Evolutionary conservation across 768 basidiomycete species (phyloP), one percentile per base, ranked within the genome.

Genomic region (Termitomyces sp.): DNA sequence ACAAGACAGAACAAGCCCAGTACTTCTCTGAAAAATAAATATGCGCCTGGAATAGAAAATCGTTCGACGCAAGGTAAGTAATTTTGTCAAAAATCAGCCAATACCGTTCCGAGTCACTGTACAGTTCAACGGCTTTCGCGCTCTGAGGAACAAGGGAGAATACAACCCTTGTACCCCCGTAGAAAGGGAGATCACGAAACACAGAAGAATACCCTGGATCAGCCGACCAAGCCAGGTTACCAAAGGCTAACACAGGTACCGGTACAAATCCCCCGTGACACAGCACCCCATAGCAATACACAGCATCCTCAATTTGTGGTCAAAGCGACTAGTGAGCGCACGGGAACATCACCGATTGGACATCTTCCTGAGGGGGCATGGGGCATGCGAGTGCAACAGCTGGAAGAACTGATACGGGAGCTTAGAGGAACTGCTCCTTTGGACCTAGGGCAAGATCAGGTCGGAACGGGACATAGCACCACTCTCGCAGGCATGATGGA

Each of bases 351-450:
- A 49, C n/a, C 40, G 18, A 13, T 11, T 7, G 36, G 3, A n/a
- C 45, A 24, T 3, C 1, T 48, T 32, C 32, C 43, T 1, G 56
- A 57, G 8, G 56, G 56, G 0, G 38, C 24, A 30, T 57, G 45
- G 28, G 56, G 56, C 16, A 57, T 57, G 56, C 14, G 43, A 10
- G 32, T 45, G 20, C 56, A 52, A 43, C 50, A 57, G 35, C 20
- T 57, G 10, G 50, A 57, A 51, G 56, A 36, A 18, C 32, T 57
- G 18, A 52, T 57, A 24, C 50, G 33, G 20, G 56, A 57, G n/a
- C 50, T 57, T 11, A 52, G 33, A 57, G 56, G 20, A 18, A 46
- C 56, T 11, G n/a, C 33, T 40, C 32, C 32, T 36, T 40, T 10
- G 7, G 41, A 51, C 1, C 41, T 38, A 3, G 49, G 56, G 22